Evolutionary conservation across 2,329 filamentous ascomycete species (phyloP), one percentile per base, ranked within the genome.

Genomic region (Gnomoniopsis smithogilvyi): DNA sequence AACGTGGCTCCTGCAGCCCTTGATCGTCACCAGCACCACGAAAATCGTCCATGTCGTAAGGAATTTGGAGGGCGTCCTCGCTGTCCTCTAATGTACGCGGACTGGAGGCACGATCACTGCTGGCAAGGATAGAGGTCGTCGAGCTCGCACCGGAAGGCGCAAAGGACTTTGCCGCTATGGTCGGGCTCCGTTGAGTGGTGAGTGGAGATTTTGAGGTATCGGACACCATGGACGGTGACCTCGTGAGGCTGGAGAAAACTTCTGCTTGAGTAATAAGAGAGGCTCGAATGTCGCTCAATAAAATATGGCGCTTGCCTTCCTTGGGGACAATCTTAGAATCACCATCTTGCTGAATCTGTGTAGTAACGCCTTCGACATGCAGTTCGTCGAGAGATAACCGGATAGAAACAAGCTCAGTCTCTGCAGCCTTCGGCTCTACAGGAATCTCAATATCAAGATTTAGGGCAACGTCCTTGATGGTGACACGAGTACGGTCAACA

Each of bases 401-500:
- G 54, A 91, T 78, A 2, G 87, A 87, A 3, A 88, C 79, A 1
- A 80, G 68, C 63, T 88, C 83, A 6, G 79, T 74, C 2, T 74
- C 70, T 3, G 76, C 68, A n/a, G 74, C 70, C 65, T 69, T 71
- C 58, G 75, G 67, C 60, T 88, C 80, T 34, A 79, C 69, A 2
- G 81, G 80, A 10, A 85, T 73, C 51, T 85, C 78, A 45, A 87
- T 74, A 64, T 91, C 86, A 19, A 92, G 74, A 65, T 87, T 84
- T 63, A 92, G 80, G 12, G 80, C 81, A 58, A 94, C 81, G 26
- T 84, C 80, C 53, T 80, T 82, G 59, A 94, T 84, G 52, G 77
- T 79, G 26, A 94, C 74, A 68, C 90, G 84, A 57, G 88, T 78
- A 49, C 90, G 82, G 71, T 95, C 89, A 26, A 89, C 76, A 51